These are phyloP conservation scores for Candida tropicalis DNA, from an alignment of 1,139 yeast species.

Conservation along the genomic window DNA sequence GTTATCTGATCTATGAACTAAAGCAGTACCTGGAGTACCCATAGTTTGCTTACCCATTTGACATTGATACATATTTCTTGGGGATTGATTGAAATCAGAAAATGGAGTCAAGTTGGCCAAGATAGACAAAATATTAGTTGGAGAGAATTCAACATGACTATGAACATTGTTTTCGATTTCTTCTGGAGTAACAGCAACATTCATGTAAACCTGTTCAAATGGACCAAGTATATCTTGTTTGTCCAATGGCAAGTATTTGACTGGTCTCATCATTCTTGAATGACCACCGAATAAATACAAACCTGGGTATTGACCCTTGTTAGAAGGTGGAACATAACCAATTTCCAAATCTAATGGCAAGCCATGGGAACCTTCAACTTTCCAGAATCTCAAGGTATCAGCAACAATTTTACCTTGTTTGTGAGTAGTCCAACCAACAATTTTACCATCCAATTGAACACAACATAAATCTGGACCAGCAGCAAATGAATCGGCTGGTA, in stretches of 20 bases:
- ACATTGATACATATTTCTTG: conserved; percentile 99
- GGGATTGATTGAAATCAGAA: conserved; percentile 98
- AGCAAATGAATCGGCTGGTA: conserved; percentile 73
- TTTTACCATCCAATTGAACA: conserved; percentile 90
- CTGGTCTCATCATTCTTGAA: conserved; percentile 96
- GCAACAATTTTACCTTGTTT: conserved; percentile 85
- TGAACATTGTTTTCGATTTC: conserved; percentile 84
- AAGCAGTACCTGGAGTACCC: conserved; percentile 99
- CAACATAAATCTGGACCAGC: conserved; percentile 89
- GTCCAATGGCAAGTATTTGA: conserved; percentile 81
- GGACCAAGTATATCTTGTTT: conserved; percentile 92
- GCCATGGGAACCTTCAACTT: conserved; percentile 76
- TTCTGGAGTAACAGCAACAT: conserved; percentile 91
- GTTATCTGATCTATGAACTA: conserved; percentile 91
- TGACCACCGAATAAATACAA: conserved; percentile 86
- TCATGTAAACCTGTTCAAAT: conserved; percentile 96
- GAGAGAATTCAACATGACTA: conserved; percentile 91
- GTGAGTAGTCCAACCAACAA: conserved; percentile 94
- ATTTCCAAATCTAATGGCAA: conserved; percentile 86
- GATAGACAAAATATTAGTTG: conserved; percentile 91
- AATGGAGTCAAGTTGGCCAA: conserved; percentile 96
- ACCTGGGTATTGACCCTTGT: conserved; percentile 98
- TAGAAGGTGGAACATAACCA: conserved; percentile 94
- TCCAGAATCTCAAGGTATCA: conserved; percentile 90
- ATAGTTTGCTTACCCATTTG: conserved; percentile 99